Evolutionary conservation across 768 basidiomycete species (phyloP).

Genomic region (Auriscalpium microsporum): DNA sequence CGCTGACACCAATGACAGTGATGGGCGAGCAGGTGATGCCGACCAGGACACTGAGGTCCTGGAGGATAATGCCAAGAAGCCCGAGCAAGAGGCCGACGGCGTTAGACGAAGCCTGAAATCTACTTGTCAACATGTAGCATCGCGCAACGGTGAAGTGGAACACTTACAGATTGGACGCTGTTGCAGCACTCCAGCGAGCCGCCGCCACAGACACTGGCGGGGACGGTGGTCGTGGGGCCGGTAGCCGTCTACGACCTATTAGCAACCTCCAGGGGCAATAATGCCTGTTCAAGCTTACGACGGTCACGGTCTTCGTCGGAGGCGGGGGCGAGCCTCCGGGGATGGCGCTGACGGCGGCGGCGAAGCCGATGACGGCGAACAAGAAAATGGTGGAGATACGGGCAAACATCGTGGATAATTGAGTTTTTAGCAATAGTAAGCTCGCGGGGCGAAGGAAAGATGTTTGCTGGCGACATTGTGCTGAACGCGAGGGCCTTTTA

Average conservation of each 20-base stretch:
- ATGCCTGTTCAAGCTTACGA: background rate
- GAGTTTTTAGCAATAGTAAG: background rate
- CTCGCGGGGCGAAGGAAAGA: too few relatives aligned
- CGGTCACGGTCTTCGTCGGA: constrained; percentile 6
- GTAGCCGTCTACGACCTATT: background rate
- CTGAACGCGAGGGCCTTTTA: too few relatives aligned
- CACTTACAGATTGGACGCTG: constrained; percentile 8
- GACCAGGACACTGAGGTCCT: background rate
- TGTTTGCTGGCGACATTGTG: too few relatives aligned
- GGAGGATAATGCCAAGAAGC: background rate
- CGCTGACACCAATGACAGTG: constrained; percentile 2
- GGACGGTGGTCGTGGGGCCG: constrained; percentile 2
- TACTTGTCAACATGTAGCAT: background rate
- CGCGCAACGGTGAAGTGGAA: too few relatives aligned
- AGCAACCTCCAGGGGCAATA: background rate
- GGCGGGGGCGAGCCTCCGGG: background rate
- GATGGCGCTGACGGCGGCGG: constrained; percentile 15
- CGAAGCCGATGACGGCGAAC: constrained; percentile 10
- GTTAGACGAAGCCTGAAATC: background rate
- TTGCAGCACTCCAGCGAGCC: constrained; percentile 19
- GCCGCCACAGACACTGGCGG: constrained; percentile 12
- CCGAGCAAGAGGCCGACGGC: background rate
- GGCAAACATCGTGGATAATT: constrained; percentile 7
- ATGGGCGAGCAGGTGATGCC: constrained; percentile 3
- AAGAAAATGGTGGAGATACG: constrained; percentile 1